These are phyloP conservation scores for Cyclotella distinguenda DNA, from an alignment of 108 stramenopile genomes.

Conservation along the genomic window DNA sequence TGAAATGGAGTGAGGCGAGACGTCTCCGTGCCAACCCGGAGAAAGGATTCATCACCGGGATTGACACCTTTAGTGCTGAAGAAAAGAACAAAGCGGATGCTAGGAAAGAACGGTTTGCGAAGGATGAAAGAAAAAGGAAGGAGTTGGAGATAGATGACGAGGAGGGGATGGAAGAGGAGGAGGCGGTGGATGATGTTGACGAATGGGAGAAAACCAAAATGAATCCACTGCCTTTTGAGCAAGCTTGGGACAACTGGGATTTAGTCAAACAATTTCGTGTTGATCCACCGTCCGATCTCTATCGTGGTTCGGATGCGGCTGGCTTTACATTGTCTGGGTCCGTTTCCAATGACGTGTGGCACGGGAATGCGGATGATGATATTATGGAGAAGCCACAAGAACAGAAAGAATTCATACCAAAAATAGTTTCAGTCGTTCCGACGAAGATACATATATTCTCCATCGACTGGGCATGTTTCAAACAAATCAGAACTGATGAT, in stretches of 20 bases:
- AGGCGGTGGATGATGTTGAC: slow-evolving; percentile 30
- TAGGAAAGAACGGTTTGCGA: slow-evolving; percentile 67
- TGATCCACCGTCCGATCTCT: slow-evolving; percentile 56
- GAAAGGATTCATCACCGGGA: slow-evolving; percentile 72
- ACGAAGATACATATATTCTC: slow-evolving; percentile 78
- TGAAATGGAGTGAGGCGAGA: slow-evolving; percentile 74
- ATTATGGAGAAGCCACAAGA: slow-evolving; percentile 16
- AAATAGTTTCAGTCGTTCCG: slow-evolving; percentile 26
- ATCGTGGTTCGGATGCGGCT: not conserved
- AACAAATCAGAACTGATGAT: slow-evolving; percentile 82
- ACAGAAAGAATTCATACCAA: slow-evolving; percentile 31
- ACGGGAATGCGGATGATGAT: slow-evolving; percentile 17
- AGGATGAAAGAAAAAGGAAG: slow-evolving; percentile 29
- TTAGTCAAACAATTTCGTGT: slow-evolving; percentile 55
- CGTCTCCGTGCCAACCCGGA: slow-evolving; percentile 63
- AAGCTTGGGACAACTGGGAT: slow-evolving; percentile 84
- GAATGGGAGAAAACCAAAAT: slow-evolving; percentile 47
- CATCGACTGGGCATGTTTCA: slow-evolving; percentile 85
- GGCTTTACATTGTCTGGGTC: slow-evolving; percentile 14
- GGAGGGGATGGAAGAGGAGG: slow-evolving; percentile 41
- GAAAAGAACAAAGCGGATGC: slow-evolving; percentile 71
- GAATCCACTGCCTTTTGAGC: slow-evolving; percentile 55
- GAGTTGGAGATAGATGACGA: slow-evolving; percentile 27
- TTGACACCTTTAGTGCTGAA: slow-evolving; percentile 63
- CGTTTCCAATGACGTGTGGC: slow-evolving; percentile 17